Base-by-base conservation (phyloP, 345 rosid genomes). In the Aquilaria sinensis region DNA sequence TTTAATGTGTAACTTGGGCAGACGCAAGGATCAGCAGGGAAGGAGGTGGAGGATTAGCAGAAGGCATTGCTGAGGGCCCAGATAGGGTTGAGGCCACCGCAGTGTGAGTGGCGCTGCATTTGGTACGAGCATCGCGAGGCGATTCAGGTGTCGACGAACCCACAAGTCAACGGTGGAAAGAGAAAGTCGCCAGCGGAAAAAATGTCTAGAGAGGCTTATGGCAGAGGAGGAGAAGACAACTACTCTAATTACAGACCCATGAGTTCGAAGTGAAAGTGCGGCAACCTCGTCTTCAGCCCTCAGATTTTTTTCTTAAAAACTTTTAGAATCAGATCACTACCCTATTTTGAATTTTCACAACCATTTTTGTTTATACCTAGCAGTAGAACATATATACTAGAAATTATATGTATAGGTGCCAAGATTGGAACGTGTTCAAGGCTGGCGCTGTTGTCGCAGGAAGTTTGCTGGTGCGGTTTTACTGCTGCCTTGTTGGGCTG, bases 221-320 rank as follows among this genome's bases (percentile, higher is more conserved):
- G 62, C 29, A 86, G 85, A 75, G 83, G 89, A 49, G 96, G 85
- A 74, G 83, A 88, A 49, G 96, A 85, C 23, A 86, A 67, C 41
- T 62, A 43, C 76, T 72, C 98, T 46, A 82, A 91, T 61, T 92
- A 92, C 74, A 89, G 85, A 77, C 96, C 98, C 31, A 75, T 92
- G 89, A 92, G 90, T 68, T 92, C 95, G 96, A 92, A 92, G 70
- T 89, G 96, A 84, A 92, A 87, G 77, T 92, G 98, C 68, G 96
- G 98, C 32, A 80, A 87, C 64, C 70, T 89, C 72, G 89, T 92
- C 71, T 89, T 83, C 74, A 79, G 89, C 50, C 98, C 98, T 51
- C 89, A 31, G 33, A 55, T 29, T 11, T 34, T 46, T 16, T 23
- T 23, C 23, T 23, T 23, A 23, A 23, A 23, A 23, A 23, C 31